Base-by-base conservation (phyloP, 2,329 filamentous ascomycete species). In the Arthroderma sp. region DNA sequence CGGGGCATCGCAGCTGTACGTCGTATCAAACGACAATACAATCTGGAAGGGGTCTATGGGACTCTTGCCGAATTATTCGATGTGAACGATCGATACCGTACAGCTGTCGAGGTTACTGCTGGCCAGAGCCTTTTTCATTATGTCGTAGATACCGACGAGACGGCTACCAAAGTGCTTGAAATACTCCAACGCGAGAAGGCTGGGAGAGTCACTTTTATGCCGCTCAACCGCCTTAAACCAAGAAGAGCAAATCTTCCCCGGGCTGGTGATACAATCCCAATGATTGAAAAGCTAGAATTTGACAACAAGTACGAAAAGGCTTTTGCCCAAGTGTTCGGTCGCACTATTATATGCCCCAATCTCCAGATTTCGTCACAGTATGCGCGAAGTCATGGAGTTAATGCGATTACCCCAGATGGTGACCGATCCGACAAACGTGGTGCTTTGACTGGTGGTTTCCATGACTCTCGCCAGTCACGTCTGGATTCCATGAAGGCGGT, bases 371-470 rank as follows among this genome's bases (percentile, higher is more conserved):
- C 88, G 40, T 78, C 83, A 8, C 87, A 95, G 58, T 95, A 95
- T 60, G 85, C 91, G 22, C 79, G 89, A 56, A 94, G 84, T 55
- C 89, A 96, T 56, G 84, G 84, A 11, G 80, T 96, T 27, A 87
- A 87, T 55, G 88, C 86, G 31, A 94, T 98, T 52, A 98, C 91
- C 0, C 83, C 85, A 3, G 88, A 96, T 46, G 91, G 91, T 62
- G 89, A 96, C 63, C 85, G 85, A 30, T 88, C 87, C 1, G 93
- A 95, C 66, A 94, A 93, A 67, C 83, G 89, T 54, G 91, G 91
- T 64, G 89, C 88, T 9, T 78, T 98, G 69, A 95, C 87, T 40
- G 91, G 91, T 70, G 91, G 91, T 55, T 98, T 83, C 59, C 83
- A 94, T 50, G 91, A 98, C 58, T 78, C 83, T 7, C 77, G 83